These are phyloP conservation scores for Diaporthe aspalathi DNA, from an alignment of 2,329 filamentous ascomycete species.

Conservation along the genomic window DNA sequence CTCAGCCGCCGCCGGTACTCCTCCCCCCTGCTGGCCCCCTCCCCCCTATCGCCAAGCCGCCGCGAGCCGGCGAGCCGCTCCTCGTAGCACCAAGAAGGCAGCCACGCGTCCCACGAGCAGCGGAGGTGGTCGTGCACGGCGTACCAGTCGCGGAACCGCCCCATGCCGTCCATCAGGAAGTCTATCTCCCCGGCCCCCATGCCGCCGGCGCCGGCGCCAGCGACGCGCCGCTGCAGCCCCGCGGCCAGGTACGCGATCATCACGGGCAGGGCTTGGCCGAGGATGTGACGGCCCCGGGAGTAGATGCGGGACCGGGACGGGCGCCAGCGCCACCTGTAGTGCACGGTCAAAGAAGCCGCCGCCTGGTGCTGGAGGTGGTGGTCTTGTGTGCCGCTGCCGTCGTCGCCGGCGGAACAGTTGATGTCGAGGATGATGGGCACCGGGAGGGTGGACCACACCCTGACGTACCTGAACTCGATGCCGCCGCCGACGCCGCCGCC, in stretches of 20 bases:
- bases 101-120: neutral
- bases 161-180: neutral
- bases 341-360: neutral
- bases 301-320: neutral
- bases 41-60: too few species aligned
- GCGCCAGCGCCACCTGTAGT: neutral
- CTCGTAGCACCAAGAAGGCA: neutral
- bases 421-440: constrained; percentile 13
- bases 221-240: neutral
- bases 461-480: neutral
- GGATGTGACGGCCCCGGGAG: neutral
- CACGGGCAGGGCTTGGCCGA: neutral
- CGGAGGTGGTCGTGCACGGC: neutral
- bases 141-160: neutral
- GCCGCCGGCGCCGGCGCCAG: neutral
- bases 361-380: too few species aligned
- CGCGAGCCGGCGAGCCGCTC: neutral
- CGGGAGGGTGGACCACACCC: neutral
- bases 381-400: too few species aligned
- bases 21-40: neutral
- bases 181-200: neutral
- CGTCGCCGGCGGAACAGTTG: too few species aligned
- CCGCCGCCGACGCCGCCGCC: too few species aligned
- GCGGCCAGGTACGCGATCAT: neutral
- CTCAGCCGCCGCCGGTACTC: neutral